These are phyloP conservation scores for Powellomyces hirtus DNA, from an alignment of 192 early-diverging fungal species.

Conservation along the genomic window DNA sequence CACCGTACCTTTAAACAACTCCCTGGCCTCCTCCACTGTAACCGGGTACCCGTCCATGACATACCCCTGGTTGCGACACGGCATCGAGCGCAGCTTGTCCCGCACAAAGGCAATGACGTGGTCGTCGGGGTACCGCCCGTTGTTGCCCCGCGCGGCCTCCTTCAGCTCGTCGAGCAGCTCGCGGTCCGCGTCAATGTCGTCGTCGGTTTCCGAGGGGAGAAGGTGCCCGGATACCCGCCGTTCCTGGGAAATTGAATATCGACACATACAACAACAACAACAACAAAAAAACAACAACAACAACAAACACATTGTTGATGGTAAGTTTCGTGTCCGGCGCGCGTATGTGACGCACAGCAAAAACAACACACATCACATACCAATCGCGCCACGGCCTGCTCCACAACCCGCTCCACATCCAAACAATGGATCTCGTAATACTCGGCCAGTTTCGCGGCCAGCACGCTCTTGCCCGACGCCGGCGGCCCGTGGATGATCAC, in stretches of 20 bases:
- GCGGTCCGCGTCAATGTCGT: slow-evolving; percentile 50
- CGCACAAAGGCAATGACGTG: slow-evolving; percentile 50
- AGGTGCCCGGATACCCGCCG: slow-evolving; percentile 29
- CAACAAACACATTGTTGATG: too few relatives aligned
- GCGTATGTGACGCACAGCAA: too few relatives aligned
- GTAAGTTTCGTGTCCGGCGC: too few relatives aligned
- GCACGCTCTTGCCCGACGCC: slow-evolving; percentile 51
- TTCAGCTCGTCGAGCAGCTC: slow-evolving; percentile 56
- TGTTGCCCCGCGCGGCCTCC: slow-evolving; percentile 46
- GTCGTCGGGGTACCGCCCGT: slow-evolving; percentile 45
- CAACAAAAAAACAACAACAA: too few relatives aligned
- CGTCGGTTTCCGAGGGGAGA: slow-evolving; percentile 38
- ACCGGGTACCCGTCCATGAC: slow-evolving; percentile 58
- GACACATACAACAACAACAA: too few relatives aligned
- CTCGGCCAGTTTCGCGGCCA: slow-evolving; percentile 44
- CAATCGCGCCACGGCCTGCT: slow-evolving; percentile 45
- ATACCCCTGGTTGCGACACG: slow-evolving; percentile 62
- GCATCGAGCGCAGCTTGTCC: slow-evolving; percentile 60
- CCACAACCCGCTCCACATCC: slow-evolving; percentile 48
- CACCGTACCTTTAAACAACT: slow-evolving; percentile 50
- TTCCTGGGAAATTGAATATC: too few relatives aligned
- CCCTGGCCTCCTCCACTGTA: slow-evolving; percentile 43
- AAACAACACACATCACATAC: too few relatives aligned
- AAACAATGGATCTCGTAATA: slow-evolving; percentile 56
- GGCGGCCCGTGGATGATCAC: slow-evolving; percentile 60